These are phyloP conservation scores for Parafenestella ontariensis DNA, from an alignment of 2,329 filamentous ascomycete genomes.

Conservation along the genomic window DNA sequence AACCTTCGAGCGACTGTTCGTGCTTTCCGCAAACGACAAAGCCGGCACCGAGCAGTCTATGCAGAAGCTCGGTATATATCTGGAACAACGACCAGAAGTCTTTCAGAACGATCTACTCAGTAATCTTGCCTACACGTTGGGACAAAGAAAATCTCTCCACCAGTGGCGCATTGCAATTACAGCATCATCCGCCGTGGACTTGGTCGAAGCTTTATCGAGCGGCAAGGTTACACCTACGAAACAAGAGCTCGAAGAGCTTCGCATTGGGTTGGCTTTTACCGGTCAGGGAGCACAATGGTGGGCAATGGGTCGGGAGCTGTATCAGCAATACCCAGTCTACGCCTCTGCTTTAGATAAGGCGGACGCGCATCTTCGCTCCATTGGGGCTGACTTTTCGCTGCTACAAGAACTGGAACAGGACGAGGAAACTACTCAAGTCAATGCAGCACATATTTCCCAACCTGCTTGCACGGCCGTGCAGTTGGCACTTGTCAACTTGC, in stretches of 20 bases:
- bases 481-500: slow-evolving; percentile 33
- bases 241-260: slow-evolving; percentile 21
- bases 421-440: slow-evolving; percentile 23
- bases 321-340: slow-evolving; percentile 15
- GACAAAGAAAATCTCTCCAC: slow-evolving; percentile 29
- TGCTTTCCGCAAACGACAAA: slow-evolving; percentile 32
- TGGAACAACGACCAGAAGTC: slow-evolving; percentile 34
- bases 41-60: slow-evolving; percentile 20
- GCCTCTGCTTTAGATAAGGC: slow-evolving; percentile 7
- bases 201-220: slow-evolving; percentile 24
- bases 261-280: slow-evolving; percentile 38
- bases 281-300: slow-evolving; percentile 46
- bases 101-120: slow-evolving; percentile 34
- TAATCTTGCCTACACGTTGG: slow-evolving; percentile 36
- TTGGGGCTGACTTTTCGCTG: slow-evolving; percentile 9
- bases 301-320: slow-evolving; percentile 38
- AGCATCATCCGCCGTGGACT: slow-evolving; percentile 15
- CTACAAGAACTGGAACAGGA: slow-evolving; percentile 31
- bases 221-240: slow-evolving; percentile 27
- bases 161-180: slow-evolving; percentile 30
- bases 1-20: slow-evolving; percentile 22
- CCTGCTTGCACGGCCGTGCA: slow-evolving; percentile 41
- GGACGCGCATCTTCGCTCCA: slow-evolving; percentile 3
- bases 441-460: slow-evolving; percentile 32
- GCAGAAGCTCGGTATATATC: slow-evolving; percentile 31